Conservation (phyloP, 2,329 filamentous ascomycete genomes). For the Clarireedia sp. region DNA sequence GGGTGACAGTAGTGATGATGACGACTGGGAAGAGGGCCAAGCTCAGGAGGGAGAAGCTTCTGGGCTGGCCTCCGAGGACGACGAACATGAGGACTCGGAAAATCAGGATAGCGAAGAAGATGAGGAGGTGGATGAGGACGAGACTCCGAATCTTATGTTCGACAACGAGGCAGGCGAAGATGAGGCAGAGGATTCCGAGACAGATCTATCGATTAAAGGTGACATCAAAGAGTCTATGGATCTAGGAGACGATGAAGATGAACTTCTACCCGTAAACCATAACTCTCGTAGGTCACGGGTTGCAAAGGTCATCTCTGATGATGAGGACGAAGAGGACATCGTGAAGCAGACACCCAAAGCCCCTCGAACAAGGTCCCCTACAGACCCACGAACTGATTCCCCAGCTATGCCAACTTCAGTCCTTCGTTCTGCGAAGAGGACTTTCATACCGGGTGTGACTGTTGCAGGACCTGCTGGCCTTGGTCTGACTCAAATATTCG, state of each 20-base stretch:
- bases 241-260: conserved; percentile 26
- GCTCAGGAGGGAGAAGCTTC: conserved; percentile 34
- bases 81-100: conserved; percentile 29
- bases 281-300: conserved; percentile 19
- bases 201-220: conserved; percentile 27
- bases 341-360: conserved; percentile 16
- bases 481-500: conserved; percentile 83
- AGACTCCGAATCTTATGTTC: conserved; percentile 24
- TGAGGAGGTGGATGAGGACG: conserved; percentile 37
- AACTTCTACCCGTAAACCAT: conserved; percentile 14
- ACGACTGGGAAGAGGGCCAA: conserved; percentile 42
- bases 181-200: conserved; percentile 30
- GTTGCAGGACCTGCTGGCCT: conserved; percentile 54
- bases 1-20: conserved; percentile 47
- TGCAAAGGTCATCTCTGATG: conserved; percentile 32
- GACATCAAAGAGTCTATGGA: conserved; percentile 21
- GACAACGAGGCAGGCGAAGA: conserved; percentile 32
- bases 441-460: conserved; percentile 61
- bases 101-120: conserved; percentile 39
- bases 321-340: conserved; percentile 35
- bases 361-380: conserved; percentile 25
- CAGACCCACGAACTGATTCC: conserved; percentile 35
- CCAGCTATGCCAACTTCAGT: conserved; percentile 51
- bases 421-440: conserved; percentile 60
- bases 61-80: conserved; percentile 30